These are phyloP conservation scores for Caloboletus firmus DNA, from an alignment of 1,284 basidiomycete species.

Conservation along the genomic window DNA sequence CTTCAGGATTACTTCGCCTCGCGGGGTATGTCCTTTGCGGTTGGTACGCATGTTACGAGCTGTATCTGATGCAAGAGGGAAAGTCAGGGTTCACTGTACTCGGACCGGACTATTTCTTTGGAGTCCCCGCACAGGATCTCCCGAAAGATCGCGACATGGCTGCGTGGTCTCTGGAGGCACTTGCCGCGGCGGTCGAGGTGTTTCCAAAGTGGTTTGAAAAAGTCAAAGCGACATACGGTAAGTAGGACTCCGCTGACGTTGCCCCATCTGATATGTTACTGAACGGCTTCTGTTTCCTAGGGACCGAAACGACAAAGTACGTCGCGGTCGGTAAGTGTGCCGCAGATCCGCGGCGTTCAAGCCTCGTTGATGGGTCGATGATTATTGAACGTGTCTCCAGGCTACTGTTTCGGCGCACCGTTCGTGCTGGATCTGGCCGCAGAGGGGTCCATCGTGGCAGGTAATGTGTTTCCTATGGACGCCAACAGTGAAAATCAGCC, in stretches of 20 bases:
- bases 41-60: background rate
- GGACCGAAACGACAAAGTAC: slow-evolving; percentile 31
- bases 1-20: slow-evolving; percentile 53
- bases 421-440: slow-evolving; percentile 47
- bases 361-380: background rate
- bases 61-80: background rate
- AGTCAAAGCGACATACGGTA: slow-evolving; percentile 20
- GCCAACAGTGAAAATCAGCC: background rate
- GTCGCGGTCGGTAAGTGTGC: slow-evolving; percentile 37
- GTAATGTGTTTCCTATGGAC: slow-evolving; percentile 27
- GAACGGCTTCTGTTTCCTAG: background rate
- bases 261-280: background rate
- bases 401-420: slow-evolving; percentile 60
- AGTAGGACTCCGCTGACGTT: background rate
- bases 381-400: slow-evolving; percentile 27
- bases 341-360: background rate
- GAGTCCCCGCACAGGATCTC: slow-evolving; percentile 13
- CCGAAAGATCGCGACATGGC: slow-evolving; percentile 7
- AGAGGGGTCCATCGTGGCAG: slow-evolving; percentile 45
- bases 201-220: slow-evolving; percentile 28
- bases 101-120: slow-evolving; percentile 34
- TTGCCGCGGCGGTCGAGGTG: slow-evolving; percentile 8
- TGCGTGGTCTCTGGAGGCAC: slow-evolving; percentile 16
- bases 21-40: slow-evolving; percentile 35
- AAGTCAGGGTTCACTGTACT: slow-evolving; percentile 29